These are phyloP conservation scores for Mycena amicta DNA, from an alignment of 768 basidiomycete species.

Conservation along the genomic window DNA sequence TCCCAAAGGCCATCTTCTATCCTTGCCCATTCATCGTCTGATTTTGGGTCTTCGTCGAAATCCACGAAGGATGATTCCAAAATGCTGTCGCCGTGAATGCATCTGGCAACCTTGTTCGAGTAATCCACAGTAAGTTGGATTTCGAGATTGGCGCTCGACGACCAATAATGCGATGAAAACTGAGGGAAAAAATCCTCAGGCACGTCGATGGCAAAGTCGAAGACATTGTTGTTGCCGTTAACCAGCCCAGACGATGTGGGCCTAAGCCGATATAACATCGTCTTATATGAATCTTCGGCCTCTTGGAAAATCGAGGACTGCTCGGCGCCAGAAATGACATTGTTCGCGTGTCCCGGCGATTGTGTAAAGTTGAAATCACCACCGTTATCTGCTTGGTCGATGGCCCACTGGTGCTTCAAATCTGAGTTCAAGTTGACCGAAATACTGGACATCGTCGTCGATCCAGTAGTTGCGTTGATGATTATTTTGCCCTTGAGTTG, in stretches of 20 bases:
- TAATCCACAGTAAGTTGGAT: background rate
- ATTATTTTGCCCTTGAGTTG: slow-evolving; percentile 1
- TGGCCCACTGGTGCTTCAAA: background rate
- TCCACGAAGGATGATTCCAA: background rate
- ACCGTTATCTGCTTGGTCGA: background rate
- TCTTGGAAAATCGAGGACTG: background rate
- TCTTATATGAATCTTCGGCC: background rate
- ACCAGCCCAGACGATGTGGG: background rate
- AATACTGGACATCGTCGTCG: background rate
- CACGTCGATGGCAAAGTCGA: slow-evolving; percentile 1
- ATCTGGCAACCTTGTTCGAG: background rate
- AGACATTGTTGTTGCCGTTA: background rate
- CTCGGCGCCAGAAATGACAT: background rate
- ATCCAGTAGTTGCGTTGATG: background rate
- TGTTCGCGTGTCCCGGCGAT: background rate
- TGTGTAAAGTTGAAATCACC: background rate
- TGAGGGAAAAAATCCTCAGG: background rate
- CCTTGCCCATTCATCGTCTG: background rate
- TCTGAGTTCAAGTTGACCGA: background rate
- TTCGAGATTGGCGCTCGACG: background rate
- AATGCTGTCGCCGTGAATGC: background rate
- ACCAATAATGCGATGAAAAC: slow-evolving; percentile 5
- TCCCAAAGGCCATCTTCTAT: slow-evolving; percentile 5
- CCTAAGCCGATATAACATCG: too few relatives aligned
- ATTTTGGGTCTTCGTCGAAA: background rate